phyloP scores from a whole-genome alignment of 2,329 filamentous ascomycete species.

The Coleophoma cylindrospora region DNA sequence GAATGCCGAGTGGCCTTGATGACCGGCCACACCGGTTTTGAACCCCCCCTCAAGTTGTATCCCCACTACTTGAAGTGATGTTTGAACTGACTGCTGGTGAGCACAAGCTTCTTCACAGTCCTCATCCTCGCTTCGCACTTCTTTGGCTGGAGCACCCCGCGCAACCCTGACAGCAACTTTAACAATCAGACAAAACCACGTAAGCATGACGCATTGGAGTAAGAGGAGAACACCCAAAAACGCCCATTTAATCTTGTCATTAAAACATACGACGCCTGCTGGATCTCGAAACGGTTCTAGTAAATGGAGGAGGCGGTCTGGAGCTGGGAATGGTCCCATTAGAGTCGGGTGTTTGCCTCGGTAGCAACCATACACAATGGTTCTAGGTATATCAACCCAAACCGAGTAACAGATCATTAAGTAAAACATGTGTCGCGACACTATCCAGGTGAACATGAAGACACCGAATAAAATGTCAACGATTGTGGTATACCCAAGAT shows the following conservation, averaged over 20 bases:
- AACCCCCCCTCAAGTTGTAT: too few relatives aligned
- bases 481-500: conserved; percentile 64
- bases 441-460: conserved; percentile 79
- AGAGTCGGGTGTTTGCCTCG: conserved; percentile 46
- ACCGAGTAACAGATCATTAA: conserved; percentile 75
- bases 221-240: conserved; percentile 72
- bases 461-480: conserved; percentile 79
- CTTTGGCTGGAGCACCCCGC: conserved; percentile 69
- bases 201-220: conserved; percentile 70
- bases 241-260: conserved; percentile 61
- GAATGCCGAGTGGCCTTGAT: too few relatives aligned
- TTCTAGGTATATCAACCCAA: conserved; percentile 45
- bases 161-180: conserved; percentile 76
- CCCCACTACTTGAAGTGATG: too few relatives aligned
- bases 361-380: conserved; percentile 59
- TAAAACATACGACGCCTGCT: conserved; percentile 72
- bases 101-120: conserved; percentile 47
- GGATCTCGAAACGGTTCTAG: conserved; percentile 67
- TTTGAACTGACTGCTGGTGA: too few relatives aligned
- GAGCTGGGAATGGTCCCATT: conserved; percentile 38
- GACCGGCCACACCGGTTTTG: too few relatives aligned
- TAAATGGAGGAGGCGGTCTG: conserved; percentile 51
- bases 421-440: conserved; percentile 76
- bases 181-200: conserved; percentile 84
- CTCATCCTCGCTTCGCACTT: conserved; percentile 80